These are phyloP conservation scores for Agaricales sp. DNA, from an alignment of 1,284 basidiomycete genomes.

Conservation along the genomic window DNA sequence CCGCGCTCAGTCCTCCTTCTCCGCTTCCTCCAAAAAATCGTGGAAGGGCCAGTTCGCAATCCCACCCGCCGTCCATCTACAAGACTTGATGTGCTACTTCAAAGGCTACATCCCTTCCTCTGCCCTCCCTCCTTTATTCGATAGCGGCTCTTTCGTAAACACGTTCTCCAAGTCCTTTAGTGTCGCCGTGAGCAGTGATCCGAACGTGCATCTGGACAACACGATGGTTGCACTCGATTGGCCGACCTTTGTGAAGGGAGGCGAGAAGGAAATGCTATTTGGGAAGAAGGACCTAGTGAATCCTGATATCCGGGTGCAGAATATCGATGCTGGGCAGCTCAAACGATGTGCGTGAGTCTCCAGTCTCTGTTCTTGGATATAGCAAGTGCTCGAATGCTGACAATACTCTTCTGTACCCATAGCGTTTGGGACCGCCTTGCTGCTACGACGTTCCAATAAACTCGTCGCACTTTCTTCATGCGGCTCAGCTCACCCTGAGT, in stretches of 20 bases:
- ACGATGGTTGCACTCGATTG: slow-evolving; percentile 15
- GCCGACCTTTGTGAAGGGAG: background rate
- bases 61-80: slow-evolving; percentile 13
- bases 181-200: slow-evolving; percentile 14
- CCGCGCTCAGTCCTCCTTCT: slow-evolving; percentile 12
- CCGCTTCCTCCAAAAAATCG: background rate
- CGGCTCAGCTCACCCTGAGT: too few species aligned
- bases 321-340: background rate
- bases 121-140: slow-evolving; percentile 7
- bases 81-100: slow-evolving; percentile 13
- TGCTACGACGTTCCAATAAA: background rate
- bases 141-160: slow-evolving; percentile 15
- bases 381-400: too few species aligned
- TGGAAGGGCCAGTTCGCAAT: slow-evolving; percentile 11
- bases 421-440: background rate
- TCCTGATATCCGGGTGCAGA: background rate
- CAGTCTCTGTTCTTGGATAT: background rate
- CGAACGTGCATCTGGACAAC: slow-evolving; percentile 13
- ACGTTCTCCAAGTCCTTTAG: slow-evolving; percentile 15
- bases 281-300: background rate
- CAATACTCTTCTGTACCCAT: background rate
- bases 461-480: too few species aligned
- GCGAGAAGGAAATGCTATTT: background rate
- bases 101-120: slow-evolving; percentile 1
- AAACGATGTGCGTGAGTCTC: background rate